phyloP scores from a whole-genome alignment of 768 basidiomycete species.

The Sutorius australiensis region DNA sequence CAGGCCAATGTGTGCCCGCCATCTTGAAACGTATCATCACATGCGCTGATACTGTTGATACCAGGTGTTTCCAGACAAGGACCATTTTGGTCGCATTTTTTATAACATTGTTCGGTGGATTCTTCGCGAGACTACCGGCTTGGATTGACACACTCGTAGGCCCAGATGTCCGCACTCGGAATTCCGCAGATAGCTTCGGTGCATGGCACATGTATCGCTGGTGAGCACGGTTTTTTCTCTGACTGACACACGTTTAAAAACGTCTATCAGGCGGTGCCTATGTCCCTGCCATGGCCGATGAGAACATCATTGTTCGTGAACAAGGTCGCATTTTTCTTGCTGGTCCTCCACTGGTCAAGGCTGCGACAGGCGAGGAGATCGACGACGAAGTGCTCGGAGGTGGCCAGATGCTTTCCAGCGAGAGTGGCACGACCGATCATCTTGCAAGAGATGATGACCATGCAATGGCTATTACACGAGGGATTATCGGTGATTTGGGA shows the following conservation, averaged over 20 bases:
- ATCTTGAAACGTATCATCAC: neutral
- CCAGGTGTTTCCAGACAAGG: conserved; percentile 86
- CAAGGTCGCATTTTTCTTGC: conserved; percentile 94
- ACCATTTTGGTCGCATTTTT: conserved; percentile 95
- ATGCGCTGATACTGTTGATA: neutral
- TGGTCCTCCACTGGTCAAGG: conserved; percentile 91
- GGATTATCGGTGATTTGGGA: conserved; percentile 76
- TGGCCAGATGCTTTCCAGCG: conserved; percentile 85
- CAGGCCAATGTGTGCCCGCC: conserved; percentile 64
- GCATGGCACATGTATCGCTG: conserved; percentile 92
- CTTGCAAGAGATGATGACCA: conserved; percentile 83
- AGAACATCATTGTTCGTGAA: conserved; percentile 85
- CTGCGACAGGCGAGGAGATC: conserved; percentile 89
- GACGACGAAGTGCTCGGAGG: conserved; percentile 92
- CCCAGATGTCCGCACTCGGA: conserved; percentile 87
- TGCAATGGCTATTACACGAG: conserved; percentile 75
- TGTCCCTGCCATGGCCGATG: conserved; percentile 96
- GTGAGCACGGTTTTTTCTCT: conserved; percentile 27
- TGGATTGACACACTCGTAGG: conserved; percentile 40
- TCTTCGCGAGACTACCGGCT: neutral
- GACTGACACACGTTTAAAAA: conserved; percentile 1
- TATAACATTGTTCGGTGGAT: conserved; percentile 77
- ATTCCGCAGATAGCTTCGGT: conserved; percentile 92
- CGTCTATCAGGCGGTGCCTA: conserved; percentile 71
- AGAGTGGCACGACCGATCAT: conserved; percentile 89